These are phyloP conservation scores for Globisporangium rhizosaccharum DNA, from an alignment of 352 stramenopile genomes.

Conservation along the genomic window DNA sequence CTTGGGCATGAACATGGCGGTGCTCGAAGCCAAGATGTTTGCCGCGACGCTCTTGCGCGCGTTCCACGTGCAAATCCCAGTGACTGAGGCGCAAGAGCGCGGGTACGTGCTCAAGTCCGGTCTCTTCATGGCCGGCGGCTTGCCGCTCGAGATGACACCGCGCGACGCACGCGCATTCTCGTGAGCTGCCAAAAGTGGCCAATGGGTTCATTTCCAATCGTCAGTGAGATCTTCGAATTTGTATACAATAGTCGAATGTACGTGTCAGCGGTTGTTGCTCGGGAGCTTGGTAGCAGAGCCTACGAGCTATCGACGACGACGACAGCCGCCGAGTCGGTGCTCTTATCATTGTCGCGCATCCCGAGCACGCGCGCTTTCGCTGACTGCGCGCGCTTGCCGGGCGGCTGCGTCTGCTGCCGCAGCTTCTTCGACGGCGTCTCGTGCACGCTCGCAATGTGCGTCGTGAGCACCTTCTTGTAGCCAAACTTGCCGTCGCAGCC, in stretches of 20 bases:
- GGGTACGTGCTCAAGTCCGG: slow-evolving; percentile 43
- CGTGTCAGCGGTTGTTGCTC: too few relatives aligned
- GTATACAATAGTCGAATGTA: too few relatives aligned
- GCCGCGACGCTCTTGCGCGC: slow-evolving; percentile 31
- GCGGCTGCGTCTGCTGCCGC: slow-evolving; percentile 23
- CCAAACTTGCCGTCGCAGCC: slow-evolving; percentile 57
- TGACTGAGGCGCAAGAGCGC: slow-evolving; percentile 30
- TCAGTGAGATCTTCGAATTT: too few relatives aligned
- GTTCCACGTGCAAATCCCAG: slow-evolving; percentile 36
- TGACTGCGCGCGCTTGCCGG: slow-evolving; percentile 21
- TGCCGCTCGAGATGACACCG: slow-evolving; percentile 36
- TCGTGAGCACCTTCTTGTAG: slow-evolving; percentile 67
- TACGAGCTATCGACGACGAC: too few relatives aligned
- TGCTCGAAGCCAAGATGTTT: slow-evolving; percentile 60
- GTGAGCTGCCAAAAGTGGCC: too few relatives aligned
- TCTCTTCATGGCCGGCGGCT: slow-evolving; percentile 39
- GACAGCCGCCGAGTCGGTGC: neutral
- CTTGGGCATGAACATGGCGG: slow-evolving; percentile 64
- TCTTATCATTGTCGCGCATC: neutral
- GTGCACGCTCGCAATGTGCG: slow-evolving; percentile 64
- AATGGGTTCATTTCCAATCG: too few relatives aligned
- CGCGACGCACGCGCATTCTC: neutral
- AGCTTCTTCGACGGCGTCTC: slow-evolving; percentile 23
- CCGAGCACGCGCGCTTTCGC: slow-evolving; percentile 31
- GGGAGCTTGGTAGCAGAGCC: too few relatives aligned